Conservation (phyloP, 768 basidiomycete genomes). For the Lentinula lateritia region DNA sequence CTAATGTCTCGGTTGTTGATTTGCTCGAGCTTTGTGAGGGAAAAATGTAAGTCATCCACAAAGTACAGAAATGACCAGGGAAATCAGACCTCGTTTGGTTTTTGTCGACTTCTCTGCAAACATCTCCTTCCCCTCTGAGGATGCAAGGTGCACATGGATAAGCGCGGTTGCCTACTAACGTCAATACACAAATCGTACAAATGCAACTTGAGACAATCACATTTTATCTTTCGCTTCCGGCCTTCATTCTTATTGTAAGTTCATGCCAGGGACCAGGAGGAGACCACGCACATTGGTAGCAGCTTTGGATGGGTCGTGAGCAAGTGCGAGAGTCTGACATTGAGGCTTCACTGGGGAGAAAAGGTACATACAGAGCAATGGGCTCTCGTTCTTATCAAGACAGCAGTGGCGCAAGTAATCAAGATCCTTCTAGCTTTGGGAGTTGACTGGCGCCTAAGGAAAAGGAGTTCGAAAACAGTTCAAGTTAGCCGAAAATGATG, state of each 20-base stretch:
- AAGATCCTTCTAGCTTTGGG: background rate
- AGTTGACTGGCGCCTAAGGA: background rate
- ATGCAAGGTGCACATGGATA: slow-evolving; percentile 23
- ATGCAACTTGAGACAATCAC: slow-evolving; percentile 5
- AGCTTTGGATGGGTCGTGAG: slow-evolving; percentile 22
- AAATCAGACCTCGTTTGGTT: slow-evolving; percentile 4
- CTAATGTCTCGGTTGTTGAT: slow-evolving; percentile 14
- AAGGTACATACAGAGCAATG: background rate
- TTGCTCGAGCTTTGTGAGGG: slow-evolving; percentile 2
- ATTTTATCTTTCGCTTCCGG: slow-evolving; percentile 25
- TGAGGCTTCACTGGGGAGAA: background rate
- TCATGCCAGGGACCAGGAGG: background rate
- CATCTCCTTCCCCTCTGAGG: slow-evolving; percentile 19
- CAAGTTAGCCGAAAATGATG: background rate
- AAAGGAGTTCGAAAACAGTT: background rate
- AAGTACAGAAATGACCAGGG: background rate
- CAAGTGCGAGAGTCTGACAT: slow-evolving; percentile 10
- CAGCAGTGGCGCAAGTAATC: background rate
- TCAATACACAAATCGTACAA: background rate
- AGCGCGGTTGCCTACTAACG: slow-evolving; percentile 17
- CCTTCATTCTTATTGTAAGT: slow-evolving; percentile 8
- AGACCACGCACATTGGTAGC: slow-evolving; percentile 18
- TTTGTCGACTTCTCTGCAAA: slow-evolving; percentile 21
- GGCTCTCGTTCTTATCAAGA: background rate
- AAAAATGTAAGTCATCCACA: background rate